Evolutionary conservation across 192 early-diverging fungal species (phyloP).

Genomic region (Podila verticillata): DNA sequence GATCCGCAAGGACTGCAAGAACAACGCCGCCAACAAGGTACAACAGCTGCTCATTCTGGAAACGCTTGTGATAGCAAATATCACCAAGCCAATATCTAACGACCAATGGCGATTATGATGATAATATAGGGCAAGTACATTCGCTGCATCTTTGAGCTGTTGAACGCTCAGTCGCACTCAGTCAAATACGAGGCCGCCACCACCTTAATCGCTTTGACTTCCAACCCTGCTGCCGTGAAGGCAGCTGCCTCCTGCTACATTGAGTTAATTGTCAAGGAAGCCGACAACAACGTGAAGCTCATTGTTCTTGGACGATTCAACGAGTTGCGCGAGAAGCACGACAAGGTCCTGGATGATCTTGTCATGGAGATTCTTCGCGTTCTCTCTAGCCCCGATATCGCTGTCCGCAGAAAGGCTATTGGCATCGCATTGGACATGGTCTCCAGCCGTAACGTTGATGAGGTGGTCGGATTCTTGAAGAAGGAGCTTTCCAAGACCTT

Average conservation of each 20-base stretch:
- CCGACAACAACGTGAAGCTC: constrained; percentile 98
- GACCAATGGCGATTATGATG: too few species aligned
- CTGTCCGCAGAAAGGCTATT: constrained; percentile 90
- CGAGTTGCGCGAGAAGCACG: constrained; percentile 91
- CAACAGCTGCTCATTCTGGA: constrained; percentile 5
- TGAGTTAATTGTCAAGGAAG: constrained; percentile 88
- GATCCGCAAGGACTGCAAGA: constrained; percentile 91
- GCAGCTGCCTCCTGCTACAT: constrained; percentile 93
- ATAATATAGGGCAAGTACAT: constrained; percentile 85
- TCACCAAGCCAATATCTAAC: neutral
- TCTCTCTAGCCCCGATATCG: constrained; percentile 90
- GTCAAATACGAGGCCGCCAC: constrained; percentile 99
- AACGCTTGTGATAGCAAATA: neutral
- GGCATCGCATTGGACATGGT: constrained; percentile 93
- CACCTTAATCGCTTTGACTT: constrained; percentile 88
- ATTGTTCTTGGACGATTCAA: constrained; percentile 93
- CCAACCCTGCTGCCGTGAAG: constrained; percentile 90
- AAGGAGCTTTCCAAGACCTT: constrained; percentile 96
- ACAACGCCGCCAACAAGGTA: constrained; percentile 85
- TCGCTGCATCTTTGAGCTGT: constrained; percentile 87
- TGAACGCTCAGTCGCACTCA: constrained; percentile 82
- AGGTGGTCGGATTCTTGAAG: constrained; percentile 92
- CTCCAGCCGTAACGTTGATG: constrained; percentile 89
- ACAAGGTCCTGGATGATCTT: constrained; percentile 87
- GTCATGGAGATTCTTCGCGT: constrained; percentile 98